Conservation (phyloP, 176 grass and related monocot genomes). For the Carex littledalei region DNA sequence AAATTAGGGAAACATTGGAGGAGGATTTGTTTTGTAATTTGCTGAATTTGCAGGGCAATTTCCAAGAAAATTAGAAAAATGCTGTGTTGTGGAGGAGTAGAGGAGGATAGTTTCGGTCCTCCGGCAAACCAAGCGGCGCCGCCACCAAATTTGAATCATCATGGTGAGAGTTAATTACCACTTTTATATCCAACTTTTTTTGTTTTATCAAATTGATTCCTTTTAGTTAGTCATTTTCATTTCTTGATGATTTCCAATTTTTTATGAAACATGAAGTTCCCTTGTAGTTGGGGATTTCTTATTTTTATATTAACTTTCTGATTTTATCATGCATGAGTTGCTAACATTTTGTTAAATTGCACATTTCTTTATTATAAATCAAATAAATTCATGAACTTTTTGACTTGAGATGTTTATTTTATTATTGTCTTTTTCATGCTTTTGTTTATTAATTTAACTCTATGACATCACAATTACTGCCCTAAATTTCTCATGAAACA, state of each 20-base stretch:
- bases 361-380: too few relatives aligned
- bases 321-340: neutral
- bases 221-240: neutral
- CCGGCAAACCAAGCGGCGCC: conserved; percentile 64
- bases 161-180: conserved; percentile 28
- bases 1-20: neutral
- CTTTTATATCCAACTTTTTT: neutral
- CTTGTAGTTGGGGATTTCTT: neutral
- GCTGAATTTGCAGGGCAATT: conserved; percentile 1
- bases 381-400: neutral
- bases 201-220: neutral
- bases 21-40: conserved; percentile 9
- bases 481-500: neutral
- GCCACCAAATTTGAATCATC: conserved; percentile 57
- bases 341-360: neutral
- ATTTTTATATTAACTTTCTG: neutral
- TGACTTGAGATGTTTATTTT: too few relatives aligned
- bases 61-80: conserved; percentile 25
- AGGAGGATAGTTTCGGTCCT: conserved; percentile 82
- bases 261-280: neutral
- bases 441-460: neutral
- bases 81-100: conserved; percentile 76
- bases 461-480: neutral
- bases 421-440: neutral
- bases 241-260: too few relatives aligned